Conservation (phyloP, 306 rosid genomes). For the Argentina anserina region DNA sequence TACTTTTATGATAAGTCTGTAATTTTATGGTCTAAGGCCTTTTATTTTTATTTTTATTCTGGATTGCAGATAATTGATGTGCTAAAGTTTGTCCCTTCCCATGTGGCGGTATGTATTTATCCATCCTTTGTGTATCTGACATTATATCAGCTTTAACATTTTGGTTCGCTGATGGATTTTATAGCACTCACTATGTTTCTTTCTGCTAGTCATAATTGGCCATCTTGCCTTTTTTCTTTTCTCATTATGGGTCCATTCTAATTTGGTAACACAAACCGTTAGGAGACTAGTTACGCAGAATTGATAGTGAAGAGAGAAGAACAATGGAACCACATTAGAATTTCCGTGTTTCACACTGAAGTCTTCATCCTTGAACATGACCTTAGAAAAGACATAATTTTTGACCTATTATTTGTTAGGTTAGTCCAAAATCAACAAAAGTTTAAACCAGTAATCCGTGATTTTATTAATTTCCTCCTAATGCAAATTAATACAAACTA, state of each 20-base stretch:
- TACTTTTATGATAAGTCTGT: neutral
- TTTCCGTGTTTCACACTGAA: neutral
- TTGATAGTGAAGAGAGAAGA: neutral
- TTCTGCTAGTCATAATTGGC: neutral
- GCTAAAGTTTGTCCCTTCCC: slow-evolving; percentile 82
- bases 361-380: too few species aligned
- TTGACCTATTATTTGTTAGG: neutral
- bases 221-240: neutral
- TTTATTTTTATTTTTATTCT: slow-evolving; percentile 6
- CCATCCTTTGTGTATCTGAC: neutral
- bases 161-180: neutral
- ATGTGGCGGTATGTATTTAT: slow-evolving; percentile 72
- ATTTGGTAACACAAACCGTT: neutral
- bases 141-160: neutral
- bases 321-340: neutral
- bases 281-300: neutral
- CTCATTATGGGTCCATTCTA: neutral
- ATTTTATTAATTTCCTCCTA: neutral
- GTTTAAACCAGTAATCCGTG: neutral
- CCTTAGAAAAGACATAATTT: too few species aligned
- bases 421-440: neutral
- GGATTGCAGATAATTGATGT: slow-evolving; percentile 86
- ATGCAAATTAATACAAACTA: neutral
- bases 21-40: slow-evolving; percentile 3
- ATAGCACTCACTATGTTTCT: neutral